Conservation (phyloP, 2,329 filamentous ascomycete species). For the Aureobasidium pullulans region DNA sequence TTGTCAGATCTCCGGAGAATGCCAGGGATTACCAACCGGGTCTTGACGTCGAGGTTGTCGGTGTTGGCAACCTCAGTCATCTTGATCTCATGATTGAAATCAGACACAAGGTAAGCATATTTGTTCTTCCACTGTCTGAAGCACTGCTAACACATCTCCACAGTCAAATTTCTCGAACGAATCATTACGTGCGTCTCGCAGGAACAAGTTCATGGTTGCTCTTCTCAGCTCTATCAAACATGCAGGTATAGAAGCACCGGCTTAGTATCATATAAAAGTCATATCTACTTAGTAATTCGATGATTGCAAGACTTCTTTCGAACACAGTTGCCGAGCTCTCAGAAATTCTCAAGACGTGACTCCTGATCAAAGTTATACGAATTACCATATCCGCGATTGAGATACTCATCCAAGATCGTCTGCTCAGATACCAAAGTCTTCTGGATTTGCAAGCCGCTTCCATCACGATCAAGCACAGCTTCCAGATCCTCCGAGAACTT, state of each 20-base stretch:
- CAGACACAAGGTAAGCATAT: conserved; percentile 23
- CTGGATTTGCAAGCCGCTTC: conserved; percentile 39
- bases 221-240: conserved; percentile 61
- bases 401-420: conserved; percentile 40
- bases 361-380: conserved; percentile 55
- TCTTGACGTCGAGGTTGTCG: conserved; percentile 27
- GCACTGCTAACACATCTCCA: not conserved
- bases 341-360: not conserved
- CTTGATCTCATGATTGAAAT: conserved; percentile 29
- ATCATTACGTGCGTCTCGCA: conserved; percentile 64
- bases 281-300: too few relatives aligned
- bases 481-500: not conserved
- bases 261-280: too few relatives aligned
- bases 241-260: conserved; percentile 2
- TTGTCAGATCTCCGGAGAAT: conserved; percentile 28
- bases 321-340: not conserved
- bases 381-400: conserved; percentile 53
- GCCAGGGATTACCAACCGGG: conserved; percentile 28
- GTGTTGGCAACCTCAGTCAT: conserved; percentile 24
- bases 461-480: not conserved
- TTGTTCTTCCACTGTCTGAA: not conserved
- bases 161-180: conserved; percentile 54
- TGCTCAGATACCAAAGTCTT: conserved; percentile 42
- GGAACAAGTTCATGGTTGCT: conserved; percentile 94
- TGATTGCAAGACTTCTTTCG: not conserved